phyloP scores from a whole-genome alignment of 208 protist genomes.

The Leptomonas pyrrhocoris region DNA sequence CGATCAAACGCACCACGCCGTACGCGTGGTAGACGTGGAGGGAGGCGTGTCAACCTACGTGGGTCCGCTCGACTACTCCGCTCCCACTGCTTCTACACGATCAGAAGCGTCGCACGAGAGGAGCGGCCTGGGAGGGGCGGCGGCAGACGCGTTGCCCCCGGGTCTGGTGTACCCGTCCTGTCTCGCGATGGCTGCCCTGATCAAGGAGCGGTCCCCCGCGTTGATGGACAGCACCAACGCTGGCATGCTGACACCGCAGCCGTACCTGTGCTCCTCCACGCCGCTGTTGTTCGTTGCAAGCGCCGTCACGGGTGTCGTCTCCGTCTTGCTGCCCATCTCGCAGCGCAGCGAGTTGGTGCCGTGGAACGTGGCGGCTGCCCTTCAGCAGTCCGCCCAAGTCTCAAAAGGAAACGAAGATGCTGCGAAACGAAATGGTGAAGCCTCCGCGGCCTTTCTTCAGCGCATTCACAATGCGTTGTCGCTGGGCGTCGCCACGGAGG shows the following conservation, averaged over 20 bases:
- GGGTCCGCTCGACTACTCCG: slow-evolving; percentile 40
- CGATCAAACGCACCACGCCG: slow-evolving; percentile 47
- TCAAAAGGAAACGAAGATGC: too few relatives aligned
- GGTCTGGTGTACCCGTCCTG: slow-evolving; percentile 27
- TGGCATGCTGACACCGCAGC: slow-evolving; percentile 36
- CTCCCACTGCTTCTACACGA: neutral
- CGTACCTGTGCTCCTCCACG: slow-evolving; percentile 47
- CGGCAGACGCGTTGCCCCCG: slow-evolving; percentile 23
- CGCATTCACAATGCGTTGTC: slow-evolving; percentile 21
- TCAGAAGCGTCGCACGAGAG: neutral
- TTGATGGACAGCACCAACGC: slow-evolving; percentile 9
- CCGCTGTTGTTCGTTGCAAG: slow-evolving; percentile 41
- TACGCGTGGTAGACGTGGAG: slow-evolving; percentile 48
- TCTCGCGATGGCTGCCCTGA: slow-evolving; percentile 29
- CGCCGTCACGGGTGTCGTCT: slow-evolving; percentile 30
- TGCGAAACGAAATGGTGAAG: neutral
- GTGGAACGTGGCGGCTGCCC: slow-evolving; percentile 7
- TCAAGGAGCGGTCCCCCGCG: slow-evolving; percentile 39
- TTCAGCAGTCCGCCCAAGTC: neutral
- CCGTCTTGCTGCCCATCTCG: slow-evolving; percentile 37
- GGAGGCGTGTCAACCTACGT: slow-evolving; percentile 59
- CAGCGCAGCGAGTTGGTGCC: slow-evolving; percentile 28
- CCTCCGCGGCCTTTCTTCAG: neutral
- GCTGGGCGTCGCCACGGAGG: slow-evolving; percentile 38
- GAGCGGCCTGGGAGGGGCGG: neutral